Percentiles rank a stretch among this genome's conserved stretches.
These are phyloP conservation scores for Daldinia vernicosa DNA, from an alignment of 495 filamentous ascomycete genomes.

Conservation along the genomic window DNA sequence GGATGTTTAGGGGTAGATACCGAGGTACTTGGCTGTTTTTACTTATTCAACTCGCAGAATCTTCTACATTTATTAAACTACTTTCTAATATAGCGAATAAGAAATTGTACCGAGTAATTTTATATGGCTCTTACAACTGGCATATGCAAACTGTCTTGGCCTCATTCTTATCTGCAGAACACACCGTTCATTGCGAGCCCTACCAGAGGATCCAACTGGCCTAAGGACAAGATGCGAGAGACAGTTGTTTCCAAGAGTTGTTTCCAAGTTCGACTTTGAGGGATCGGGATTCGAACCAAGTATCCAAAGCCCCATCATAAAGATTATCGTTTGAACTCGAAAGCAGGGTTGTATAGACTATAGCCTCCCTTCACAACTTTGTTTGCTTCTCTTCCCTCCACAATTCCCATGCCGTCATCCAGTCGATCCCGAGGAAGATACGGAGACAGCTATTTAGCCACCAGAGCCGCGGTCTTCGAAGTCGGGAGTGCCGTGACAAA, in stretches of 20 bases:
- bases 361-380: slow-evolving; percentile 10
- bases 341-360: slow-evolving; percentile 11
- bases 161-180: slow-evolving; percentile 26
- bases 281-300: slow-evolving; percentile 32
- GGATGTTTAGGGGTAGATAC: neutral
- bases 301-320: neutral
- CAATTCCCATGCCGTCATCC: slow-evolving; percentile 22
- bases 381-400: slow-evolving; percentile 30
- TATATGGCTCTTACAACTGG: slow-evolving; percentile 1
- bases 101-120: slow-evolving; percentile 5
- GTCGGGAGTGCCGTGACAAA: neutral
- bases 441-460: neutral
- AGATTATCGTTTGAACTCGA: slow-evolving; percentile 3
- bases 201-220: slow-evolving; percentile 25
- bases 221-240: slow-evolving; percentile 4
- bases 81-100: slow-evolving; percentile 20
- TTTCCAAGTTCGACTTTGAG: slow-evolving; percentile 17
- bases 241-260: slow-evolving; percentile 9
- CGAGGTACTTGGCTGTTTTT: neutral
- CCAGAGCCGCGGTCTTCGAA: neutral
- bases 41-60: neutral
- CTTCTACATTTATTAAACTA: neutral
- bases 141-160: slow-evolving; percentile 25
- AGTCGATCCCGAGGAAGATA: slow-evolving; percentile 18
- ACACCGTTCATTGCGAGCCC: slow-evolving; percentile 32